These are phyloP conservation scores for Candida manassasensis DNA, from an alignment of 805 yeast species.

Conservation along the genomic window DNA sequence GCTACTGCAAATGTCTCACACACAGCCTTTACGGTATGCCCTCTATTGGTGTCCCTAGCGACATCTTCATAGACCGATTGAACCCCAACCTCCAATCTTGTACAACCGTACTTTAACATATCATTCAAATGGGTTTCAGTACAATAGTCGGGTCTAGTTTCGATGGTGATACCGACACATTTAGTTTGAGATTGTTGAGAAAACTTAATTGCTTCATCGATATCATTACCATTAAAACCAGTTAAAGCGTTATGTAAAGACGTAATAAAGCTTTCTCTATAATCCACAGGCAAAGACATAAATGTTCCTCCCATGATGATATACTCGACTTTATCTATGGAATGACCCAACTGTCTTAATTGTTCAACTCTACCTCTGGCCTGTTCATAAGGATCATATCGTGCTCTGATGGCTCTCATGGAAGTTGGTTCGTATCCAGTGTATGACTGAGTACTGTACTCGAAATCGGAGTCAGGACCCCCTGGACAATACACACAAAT, in stretches of 20 bases:
- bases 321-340: conserved; percentile 95
- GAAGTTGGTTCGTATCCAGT: conserved; percentile 99
- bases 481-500: conserved; percentile 99
- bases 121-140: conserved; percentile 93
- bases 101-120: conserved; percentile 94
- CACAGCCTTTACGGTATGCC: conserved; percentile 94
- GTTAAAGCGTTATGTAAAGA: conserved; percentile 92
- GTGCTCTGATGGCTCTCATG: conserved; percentile 98
- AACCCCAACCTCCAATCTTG: conserved; percentile 94
- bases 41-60: conserved; percentile 96
- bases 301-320: conserved; percentile 99
- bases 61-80: conserved; percentile 97
- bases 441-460: conserved; percentile 95
- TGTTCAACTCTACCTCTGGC: conserved; percentile 97
- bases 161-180: conserved; percentile 98
- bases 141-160: conserved; percentile 97
- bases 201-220: conserved; percentile 85
- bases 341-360: conserved; percentile 89
- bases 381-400: conserved; percentile 98
- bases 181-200: conserved; percentile 94
- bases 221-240: conserved; percentile 80
- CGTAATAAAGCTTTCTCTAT: conserved; percentile 84
- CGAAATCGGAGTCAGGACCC: conserved; percentile 98
- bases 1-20: conserved; percentile 93
- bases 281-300: conserved; percentile 88